phyloP scores from a whole-genome alignment of 2,329 filamentous ascomycete species.

The Colletotrichum cereale region DNA sequence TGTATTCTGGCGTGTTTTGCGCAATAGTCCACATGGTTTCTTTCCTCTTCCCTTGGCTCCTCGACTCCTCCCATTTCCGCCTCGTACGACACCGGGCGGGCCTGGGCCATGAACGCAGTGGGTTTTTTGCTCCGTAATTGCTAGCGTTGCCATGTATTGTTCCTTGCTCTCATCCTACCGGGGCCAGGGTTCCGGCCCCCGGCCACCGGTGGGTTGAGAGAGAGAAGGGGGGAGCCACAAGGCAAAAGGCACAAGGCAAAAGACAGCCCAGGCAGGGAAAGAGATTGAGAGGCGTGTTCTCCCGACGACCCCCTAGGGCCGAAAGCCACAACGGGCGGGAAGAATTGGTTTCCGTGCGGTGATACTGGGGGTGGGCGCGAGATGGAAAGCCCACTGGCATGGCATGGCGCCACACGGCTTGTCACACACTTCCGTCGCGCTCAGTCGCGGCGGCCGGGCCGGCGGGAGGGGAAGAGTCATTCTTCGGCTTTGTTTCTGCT shows the following conservation, averaged over 20 bases:
- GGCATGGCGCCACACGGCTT: too few species aligned
- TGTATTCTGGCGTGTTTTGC: not conserved
- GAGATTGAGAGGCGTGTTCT: not conserved
- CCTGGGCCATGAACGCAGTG: not conserved
- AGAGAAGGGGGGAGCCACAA: not conserved
- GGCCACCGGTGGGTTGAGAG: constrained; percentile 9
- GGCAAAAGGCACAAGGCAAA: not conserved
- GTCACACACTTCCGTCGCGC: not conserved
- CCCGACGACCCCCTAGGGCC: not conserved
- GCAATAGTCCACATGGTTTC: not conserved
- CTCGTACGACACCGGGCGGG: constrained; percentile 11
- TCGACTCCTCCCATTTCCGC: not conserved
- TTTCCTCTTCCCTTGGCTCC: not conserved
- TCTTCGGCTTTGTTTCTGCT: not conserved
- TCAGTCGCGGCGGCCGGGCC: not conserved
- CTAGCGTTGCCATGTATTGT: constrained; percentile 1
- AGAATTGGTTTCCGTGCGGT: constrained; percentile 2
- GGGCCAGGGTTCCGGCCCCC: constrained; percentile 26
- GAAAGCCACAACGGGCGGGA: constrained; percentile 2
- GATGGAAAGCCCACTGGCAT: not conserved
- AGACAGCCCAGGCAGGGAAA: not conserved
- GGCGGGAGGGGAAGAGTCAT: not conserved
- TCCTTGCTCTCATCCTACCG: constrained; percentile 16
- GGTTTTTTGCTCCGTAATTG: not conserved
- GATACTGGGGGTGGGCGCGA: constrained; percentile 4